Evolutionary conservation across 345 rosid species (phyloP).

Genomic region (Sonneratia alba): DNA sequence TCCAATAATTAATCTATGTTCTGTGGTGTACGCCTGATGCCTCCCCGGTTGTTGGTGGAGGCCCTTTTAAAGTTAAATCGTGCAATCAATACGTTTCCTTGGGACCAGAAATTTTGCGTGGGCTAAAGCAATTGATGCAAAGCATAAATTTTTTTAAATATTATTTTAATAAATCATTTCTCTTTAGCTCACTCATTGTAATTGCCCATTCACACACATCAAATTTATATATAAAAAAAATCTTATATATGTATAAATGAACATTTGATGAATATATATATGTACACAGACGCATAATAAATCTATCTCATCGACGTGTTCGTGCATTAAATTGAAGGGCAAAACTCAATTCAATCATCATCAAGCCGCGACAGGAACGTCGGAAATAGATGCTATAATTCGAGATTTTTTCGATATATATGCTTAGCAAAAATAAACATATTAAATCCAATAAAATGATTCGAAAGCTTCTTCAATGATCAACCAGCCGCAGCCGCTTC

Average conservation of each 20-base stretch:
- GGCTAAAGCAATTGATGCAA: not conserved
- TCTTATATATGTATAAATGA: no score
- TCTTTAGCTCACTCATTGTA: no score
- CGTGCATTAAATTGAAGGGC: no score
- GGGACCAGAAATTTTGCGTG: conserved; percentile 1
- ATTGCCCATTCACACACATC: no score
- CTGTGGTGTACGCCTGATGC: no score
- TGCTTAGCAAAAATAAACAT: not conserved
- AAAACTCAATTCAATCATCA: not conserved
- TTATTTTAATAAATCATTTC: no score
- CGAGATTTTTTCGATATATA: not conserved
- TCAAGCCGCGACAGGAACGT: not conserved
- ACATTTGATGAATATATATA: no score
- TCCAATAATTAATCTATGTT: no score
- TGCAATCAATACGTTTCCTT: not conserved
- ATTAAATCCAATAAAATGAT: not conserved
- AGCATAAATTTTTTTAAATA: not conserved
- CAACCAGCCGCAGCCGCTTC: no score
- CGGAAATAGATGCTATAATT: not conserved
- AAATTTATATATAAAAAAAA: no score
- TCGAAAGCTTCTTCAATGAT: not conserved
- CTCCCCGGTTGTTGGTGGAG: not conserved
- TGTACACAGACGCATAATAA: no score
- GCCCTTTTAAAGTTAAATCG: not conserved
- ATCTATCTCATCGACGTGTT: no score